Evolutionary conservation across 1,139 yeast genomes (phyloP).

Genomic region (Meyerozyma athensensis): DNA sequence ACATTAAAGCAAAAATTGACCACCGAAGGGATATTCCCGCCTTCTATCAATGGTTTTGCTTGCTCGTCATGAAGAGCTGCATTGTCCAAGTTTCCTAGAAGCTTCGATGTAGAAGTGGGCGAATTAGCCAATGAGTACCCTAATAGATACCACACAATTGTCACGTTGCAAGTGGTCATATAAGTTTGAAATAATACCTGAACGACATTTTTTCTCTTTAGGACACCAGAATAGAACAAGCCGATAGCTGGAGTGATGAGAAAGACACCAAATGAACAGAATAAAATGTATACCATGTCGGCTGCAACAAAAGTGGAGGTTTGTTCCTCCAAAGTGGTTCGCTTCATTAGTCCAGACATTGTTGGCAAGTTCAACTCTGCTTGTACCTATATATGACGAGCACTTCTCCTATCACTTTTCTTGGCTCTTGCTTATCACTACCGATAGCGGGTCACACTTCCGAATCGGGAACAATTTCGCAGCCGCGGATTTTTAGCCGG

Average conservation of each 20-base stretch:
- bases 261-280: conserved; percentile 37
- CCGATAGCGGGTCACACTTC: background rate
- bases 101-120: conserved; percentile 28
- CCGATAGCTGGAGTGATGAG: conserved; percentile 44
- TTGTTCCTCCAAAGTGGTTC: conserved; percentile 10
- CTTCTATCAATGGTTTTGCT: conserved; percentile 35
- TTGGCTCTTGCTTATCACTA: conserved; percentile 1
- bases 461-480: background rate
- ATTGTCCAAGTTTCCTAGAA: conserved; percentile 33
- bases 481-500: too few species aligned
- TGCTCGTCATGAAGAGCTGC: conserved; percentile 36
- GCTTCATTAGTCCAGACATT: background rate
- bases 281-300: conserved; percentile 34
- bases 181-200: conserved; percentile 39
- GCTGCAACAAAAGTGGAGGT: conserved; percentile 14
- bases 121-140: conserved; percentile 43
- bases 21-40: conserved; percentile 36
- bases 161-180: conserved; percentile 33
- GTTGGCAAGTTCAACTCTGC: background rate
- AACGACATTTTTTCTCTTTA: conserved; percentile 32
- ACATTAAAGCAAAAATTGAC: conserved; percentile 37
- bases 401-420: background rate
- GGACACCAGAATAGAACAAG: conserved; percentile 36
- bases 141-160: conserved; percentile 38
- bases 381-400: background rate